Base-by-base conservation (phyloP, 2,329 filamentous ascomycete species). In the Trichoderma polysporum region DNA sequence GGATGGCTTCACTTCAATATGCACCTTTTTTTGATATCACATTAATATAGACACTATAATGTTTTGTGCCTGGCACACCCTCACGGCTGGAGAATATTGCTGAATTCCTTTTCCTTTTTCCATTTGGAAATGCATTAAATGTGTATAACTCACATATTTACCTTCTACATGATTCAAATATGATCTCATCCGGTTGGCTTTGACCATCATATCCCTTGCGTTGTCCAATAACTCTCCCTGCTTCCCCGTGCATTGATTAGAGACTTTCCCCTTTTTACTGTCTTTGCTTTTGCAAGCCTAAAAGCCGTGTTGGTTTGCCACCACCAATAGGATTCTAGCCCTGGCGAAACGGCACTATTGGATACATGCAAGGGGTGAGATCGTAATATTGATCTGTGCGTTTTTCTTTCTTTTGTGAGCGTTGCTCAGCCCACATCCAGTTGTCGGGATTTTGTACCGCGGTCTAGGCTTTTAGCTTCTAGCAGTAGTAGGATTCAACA, bases 41-140 rank as follows among this genome's bases (percentile, higher is more conserved):
- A 29, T 66, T 63, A 63, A 50, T 49, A 47, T 45, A 59, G 53
- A 58, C 41, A 45, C 8, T 58, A 58, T 66, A 50, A 66, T 58
- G 41, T 45, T 31, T 58, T 58, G 41, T 66, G 62, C 62, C 29
- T 15, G 13, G 29, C 65, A 66, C 57, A 56, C n/a, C 19, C n/a
- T n/a, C 41, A 54, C 29, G 45, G 3, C 25, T 54, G 19, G 27
- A 52, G 9, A 31, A 50, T 27, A 17, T 54, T n/a, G 19, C 15
- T 29, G 13, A 25, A n/a, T n/a, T n/a, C 8, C 19, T 37, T 4
- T 13, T 35, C 7, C 52, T 22, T 22, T 13, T 3, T 15, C n/a
- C n/a, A n/a, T n/a, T n/a, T n/a, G n/a, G n/a, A n/a, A n/a, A n/a
- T n/a, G n/a, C n/a, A n/a, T n/a, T 41, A 8, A 41, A 41, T 19